phyloP scores from a whole-genome alignment of 768 basidiomycete species.

The Lactarius hatsudake region DNA sequence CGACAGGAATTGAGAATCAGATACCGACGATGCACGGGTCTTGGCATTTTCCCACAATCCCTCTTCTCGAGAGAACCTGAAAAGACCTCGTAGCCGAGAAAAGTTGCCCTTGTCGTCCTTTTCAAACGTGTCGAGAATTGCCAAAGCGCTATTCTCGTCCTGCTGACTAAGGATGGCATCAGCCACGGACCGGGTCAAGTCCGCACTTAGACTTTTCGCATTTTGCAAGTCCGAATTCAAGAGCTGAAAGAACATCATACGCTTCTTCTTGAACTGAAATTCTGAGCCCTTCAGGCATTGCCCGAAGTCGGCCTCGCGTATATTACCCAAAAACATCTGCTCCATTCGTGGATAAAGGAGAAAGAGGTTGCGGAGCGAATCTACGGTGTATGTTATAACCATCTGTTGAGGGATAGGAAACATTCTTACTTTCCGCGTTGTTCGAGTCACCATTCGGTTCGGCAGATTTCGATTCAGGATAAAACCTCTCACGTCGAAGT shows the following conservation, averaged over 20 bases:
- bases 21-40: background rate
- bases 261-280: background rate
- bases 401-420: background rate
- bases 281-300: background rate
- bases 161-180: background rate
- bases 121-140: background rate
- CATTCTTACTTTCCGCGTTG: background rate
- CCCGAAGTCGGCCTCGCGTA: background rate
- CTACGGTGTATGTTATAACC: background rate
- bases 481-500: background rate
- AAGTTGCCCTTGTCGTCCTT: background rate
- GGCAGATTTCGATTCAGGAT: background rate
- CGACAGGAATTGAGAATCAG: slow-evolving; percentile 12
- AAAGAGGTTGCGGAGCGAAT: background rate
- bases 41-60: slow-evolving; percentile 1
- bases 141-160: background rate
- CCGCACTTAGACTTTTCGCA: background rate
- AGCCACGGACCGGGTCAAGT: background rate
- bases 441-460: background rate
- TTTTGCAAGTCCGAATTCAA: background rate
- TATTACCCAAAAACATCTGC: background rate
- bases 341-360: background rate
- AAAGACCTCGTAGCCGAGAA: background rate
- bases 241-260: background rate
- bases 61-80: background rate